Evolutionary conservation across 139 green algal species (phyloP), one percentile per base, ranked within the genome.

Genomic region (Volvox reticuliferus): DNA sequence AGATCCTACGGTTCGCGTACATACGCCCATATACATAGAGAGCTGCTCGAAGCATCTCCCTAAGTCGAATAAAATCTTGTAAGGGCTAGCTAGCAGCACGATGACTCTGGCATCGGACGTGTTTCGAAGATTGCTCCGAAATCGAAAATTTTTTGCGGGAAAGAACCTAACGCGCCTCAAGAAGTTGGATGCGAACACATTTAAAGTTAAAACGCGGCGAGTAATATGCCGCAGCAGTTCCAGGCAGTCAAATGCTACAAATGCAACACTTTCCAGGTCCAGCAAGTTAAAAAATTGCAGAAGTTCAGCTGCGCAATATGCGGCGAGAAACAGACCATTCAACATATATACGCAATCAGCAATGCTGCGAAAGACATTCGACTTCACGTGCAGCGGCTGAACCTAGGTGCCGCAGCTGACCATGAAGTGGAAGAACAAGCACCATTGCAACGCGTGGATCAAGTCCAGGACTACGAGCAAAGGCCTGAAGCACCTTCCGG

Each of bases 261-360:
- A 22, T 93, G 86, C 61, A 61, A 44, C 12, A 67, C 50, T 0
- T 91, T 82, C 37, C 86, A 91, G 33, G 69, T 76, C 0, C 83
- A 91, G 61, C 86, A 87, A 22, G 85, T 88, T 2, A 93, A 90
- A 21, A 93, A 93, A 62, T 68, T 79, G 0, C 82, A 71, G 78
- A 91, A 87, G 35, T 93, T 89, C 24, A 5, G 16, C 17, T 93
- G 91, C 50, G 77, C 35, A 0, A 55, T 88, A 0, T 93, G 91
- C 28, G 33, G 79, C 33, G 67, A 69, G 12, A 93, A 86, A 22
- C 91, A 93, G 26, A 89, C 68, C 2, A 67, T 91, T n/a, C 79
- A 86, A 24, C 79, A 82, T 19, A 68, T 93, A 1, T 89, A 78
- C 44, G 91, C 91, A 71, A 86, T 88, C 26, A 68, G 73, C 61